A percentile compares a stretch with the other conserved stretches of the same genome.
Conservation (phyloP, 257 asterid species). For the Anisodus tanguticus region DNA sequence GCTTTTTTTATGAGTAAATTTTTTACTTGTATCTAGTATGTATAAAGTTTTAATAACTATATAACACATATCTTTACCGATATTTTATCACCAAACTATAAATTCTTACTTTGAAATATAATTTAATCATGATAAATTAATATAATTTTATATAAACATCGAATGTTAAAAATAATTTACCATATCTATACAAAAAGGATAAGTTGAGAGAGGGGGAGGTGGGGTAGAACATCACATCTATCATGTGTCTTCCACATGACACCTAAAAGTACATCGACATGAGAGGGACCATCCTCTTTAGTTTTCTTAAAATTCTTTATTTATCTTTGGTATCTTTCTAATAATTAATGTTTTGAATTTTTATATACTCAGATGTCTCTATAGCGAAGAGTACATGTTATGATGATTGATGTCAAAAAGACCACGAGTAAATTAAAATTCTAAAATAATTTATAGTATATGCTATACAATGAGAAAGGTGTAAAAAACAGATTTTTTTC, state of each 20-base stretch:
- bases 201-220: not conserved
- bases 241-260: conserved; percentile 24
- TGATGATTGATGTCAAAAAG: not conserved
- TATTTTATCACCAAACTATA: too few species aligned
- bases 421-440: not conserved
- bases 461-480: not conserved
- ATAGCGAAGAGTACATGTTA: not conserved
- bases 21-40: too few species aligned
- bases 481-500: not conserved
- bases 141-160: too few species aligned
- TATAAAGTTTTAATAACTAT: too few species aligned
- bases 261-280: not conserved
- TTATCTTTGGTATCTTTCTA: not conserved
- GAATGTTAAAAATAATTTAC: too few species aligned
- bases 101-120: too few species aligned
- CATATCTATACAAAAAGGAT: too few species aligned
- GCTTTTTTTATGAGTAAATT: too few species aligned
- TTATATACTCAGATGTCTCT: not conserved
- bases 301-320: not conserved
- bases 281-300: conserved; percentile 20
- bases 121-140: too few species aligned
- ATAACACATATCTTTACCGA: too few species aligned
- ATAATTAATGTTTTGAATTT: not conserved
- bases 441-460: too few species aligned
- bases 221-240: conserved; percentile 23